Evolutionary conservation across 495 filamentous ascomycete species (phyloP).

Genomic region (Penicillium argentinense): DNA sequence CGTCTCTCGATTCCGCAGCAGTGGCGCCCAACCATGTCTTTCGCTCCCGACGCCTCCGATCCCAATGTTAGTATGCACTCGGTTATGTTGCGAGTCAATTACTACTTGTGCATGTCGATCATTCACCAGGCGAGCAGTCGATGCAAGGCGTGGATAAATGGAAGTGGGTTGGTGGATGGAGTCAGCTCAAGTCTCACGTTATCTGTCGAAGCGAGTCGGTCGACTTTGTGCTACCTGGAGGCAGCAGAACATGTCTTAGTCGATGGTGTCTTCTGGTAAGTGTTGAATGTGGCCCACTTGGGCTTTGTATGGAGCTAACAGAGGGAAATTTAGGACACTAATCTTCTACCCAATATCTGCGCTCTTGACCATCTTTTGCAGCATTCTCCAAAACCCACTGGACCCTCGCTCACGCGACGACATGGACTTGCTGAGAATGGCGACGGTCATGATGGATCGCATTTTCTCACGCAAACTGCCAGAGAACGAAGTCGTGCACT

Average conservation of each 20-base stretch:
- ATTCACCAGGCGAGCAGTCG: constrained; percentile 53
- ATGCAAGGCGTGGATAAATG: constrained; percentile 40
- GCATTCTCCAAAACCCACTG: constrained; percentile 47
- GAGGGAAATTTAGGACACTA: constrained; percentile 40
- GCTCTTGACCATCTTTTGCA: constrained; percentile 50
- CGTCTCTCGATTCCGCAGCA: constrained; percentile 41
- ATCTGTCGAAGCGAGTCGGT: constrained; percentile 53
- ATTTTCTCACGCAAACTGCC: constrained; percentile 40
- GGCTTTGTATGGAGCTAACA: too few species aligned
- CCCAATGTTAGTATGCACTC: constrained; percentile 42
- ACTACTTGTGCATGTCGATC: constrained; percentile 51
- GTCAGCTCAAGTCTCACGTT: constrained; percentile 50
- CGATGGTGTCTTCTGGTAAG: constrained; percentile 50
- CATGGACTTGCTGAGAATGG: constrained; percentile 38
- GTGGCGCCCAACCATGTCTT: constrained; percentile 46
- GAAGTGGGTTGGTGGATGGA: constrained; percentile 41
- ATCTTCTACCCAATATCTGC: constrained; percentile 56
- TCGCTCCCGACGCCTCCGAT: constrained; percentile 35
- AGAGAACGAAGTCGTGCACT: constrained; percentile 43
- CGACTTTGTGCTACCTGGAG: constrained; percentile 47
- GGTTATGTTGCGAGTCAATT: constrained; percentile 49
- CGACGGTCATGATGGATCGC: constrained; percentile 41
- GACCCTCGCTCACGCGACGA: constrained; percentile 46
- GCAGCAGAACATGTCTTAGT: constrained; percentile 39
- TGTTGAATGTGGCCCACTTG: neutral